Evolutionary conservation across 306 rosid species (phyloP), one percentile per base, ranked within the genome.

Genomic region (Rosa persica): DNA sequence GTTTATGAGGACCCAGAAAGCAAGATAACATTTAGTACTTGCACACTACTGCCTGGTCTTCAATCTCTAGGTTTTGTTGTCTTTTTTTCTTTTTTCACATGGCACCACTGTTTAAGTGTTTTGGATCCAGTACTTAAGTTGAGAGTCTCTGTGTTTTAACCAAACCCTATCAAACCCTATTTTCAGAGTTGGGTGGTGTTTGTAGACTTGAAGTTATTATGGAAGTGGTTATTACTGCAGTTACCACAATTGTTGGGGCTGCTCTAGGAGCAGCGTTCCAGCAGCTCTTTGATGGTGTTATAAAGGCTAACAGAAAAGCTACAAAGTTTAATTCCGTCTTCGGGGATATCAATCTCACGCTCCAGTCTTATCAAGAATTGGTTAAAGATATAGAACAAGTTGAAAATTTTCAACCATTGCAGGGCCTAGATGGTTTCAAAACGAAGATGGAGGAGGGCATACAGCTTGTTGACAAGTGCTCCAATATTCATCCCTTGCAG

Each of bases 391-490:
- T 87, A n/a, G 75, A 48, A 2, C 55, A 25, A 44, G 51, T 54
- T 11, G 81, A 81, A 73, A 22, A 10, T 82, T 19, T 4, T 25
- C 76, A 52, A 25, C 73, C 74, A 5, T 49, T 74, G 13, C 52
- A 25, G 34, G 90, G 82, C 67, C 75, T 60, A 0, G 5, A 80
- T 3, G 38, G 1, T 25, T 38, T 89, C 12, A 77, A 55, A 7
- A 36, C 75, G 4, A 46, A 39, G 8, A 58, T 88, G 83, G 40
- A 61, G 43, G 38, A 25, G 0, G 97, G 94, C 2, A 68, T 8
- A 60, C 1, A 34, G 44, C 87, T 91, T 0, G 81, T 86, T 62
- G 43, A 42, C 0, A 42, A 78, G 42, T 89, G 87, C 72, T 11
- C 30, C 6, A 25, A 89, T 42, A 55, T 89, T 25, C 65, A 4